Percentiles rank a stretch among this genome's conserved stretches.
phyloP scores from a whole-genome alignment of 768 basidiomycete species.

The Trametes gibbosa region DNA sequence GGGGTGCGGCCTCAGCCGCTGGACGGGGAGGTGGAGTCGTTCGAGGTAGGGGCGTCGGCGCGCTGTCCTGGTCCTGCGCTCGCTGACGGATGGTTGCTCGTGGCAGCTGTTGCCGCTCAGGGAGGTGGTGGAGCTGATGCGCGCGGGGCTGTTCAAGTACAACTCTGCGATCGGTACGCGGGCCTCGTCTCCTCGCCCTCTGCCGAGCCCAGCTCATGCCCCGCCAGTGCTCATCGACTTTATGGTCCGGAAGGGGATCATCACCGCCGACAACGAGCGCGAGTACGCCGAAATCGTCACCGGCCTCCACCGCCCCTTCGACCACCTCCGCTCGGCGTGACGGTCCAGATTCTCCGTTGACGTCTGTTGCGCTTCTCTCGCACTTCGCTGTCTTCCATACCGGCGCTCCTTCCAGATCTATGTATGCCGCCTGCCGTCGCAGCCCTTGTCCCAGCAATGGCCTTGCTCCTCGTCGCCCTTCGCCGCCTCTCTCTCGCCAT shows the following conservation, averaged over 20 bases:
- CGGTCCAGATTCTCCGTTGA: not conserved
- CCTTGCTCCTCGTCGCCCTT: constrained; percentile 8
- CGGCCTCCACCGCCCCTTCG: constrained; percentile 69
- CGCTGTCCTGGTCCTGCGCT: too few species aligned
- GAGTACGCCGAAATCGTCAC: constrained; percentile 76
- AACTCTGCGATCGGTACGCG: constrained; percentile 82
- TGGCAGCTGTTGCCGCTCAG: constrained; percentile 63
- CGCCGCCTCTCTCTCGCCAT: constrained; percentile 16
- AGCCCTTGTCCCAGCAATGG: not conserved
- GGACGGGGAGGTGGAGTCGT: constrained; percentile 94
- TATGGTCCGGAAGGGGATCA: constrained; percentile 78
- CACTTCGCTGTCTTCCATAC: not conserved
- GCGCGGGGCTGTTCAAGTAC: constrained; percentile 78
- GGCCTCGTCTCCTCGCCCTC: not conserved
- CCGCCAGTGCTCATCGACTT: constrained; percentile 82
- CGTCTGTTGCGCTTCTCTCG: not conserved
- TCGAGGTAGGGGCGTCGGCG: constrained; percentile 56
- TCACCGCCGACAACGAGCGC: constrained; percentile 88
- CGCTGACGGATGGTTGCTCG: too few species aligned
- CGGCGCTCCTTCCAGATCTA: too few species aligned
- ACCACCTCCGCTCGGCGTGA: constrained; percentile 41
- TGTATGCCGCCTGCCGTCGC: too few species aligned
- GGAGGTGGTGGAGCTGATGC: constrained; percentile 62
- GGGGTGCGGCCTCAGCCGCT: constrained; percentile 62
- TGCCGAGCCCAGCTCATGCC: not conserved